These are phyloP conservation scores for Dryadomyces quercivorus DNA, from an alignment of 2,329 filamentous ascomycete species.

Conservation along the genomic window DNA sequence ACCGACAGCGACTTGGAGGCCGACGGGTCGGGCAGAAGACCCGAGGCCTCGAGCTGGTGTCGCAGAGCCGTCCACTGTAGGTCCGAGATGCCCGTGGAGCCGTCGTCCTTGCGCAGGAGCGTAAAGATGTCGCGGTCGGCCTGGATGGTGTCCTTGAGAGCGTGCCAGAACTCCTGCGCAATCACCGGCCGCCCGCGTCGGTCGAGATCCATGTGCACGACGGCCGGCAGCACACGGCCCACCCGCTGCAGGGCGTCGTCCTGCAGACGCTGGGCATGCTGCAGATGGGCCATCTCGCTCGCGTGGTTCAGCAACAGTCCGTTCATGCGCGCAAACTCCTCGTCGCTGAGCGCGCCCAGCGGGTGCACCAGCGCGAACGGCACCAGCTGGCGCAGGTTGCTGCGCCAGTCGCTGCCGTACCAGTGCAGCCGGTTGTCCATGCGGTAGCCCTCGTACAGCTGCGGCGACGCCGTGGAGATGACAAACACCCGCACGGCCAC, in stretches of 20 bases:
- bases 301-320: slow-evolving; percentile 14
- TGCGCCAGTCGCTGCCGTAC: slow-evolving; percentile 14
- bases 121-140: slow-evolving; percentile 34
- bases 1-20: slow-evolving; percentile 17
- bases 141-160: slow-evolving; percentile 42
- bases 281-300: slow-evolving; percentile 17
- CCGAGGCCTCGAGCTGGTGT: slow-evolving; percentile 23
- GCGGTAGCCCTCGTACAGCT: slow-evolving; percentile 12
- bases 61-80: slow-evolving; percentile 34
- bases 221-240: slow-evolving; percentile 37
- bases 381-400: slow-evolving; percentile 14
- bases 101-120: slow-evolving; percentile 26
- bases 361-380: slow-evolving; percentile 12
- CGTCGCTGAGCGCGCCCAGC: slow-evolving; percentile 13
- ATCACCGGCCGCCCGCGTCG: slow-evolving; percentile 41
- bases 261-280: slow-evolving; percentile 21
- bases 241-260: slow-evolving; percentile 29
- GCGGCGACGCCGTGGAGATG: slow-evolving; percentile 8
- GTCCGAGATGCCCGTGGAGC: slow-evolving; percentile 29
- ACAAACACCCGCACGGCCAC: slow-evolving; percentile 11
- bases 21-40: slow-evolving; percentile 13
- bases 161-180: slow-evolving; percentile 52
- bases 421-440: slow-evolving; percentile 14
- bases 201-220: slow-evolving; percentile 42
- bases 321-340: slow-evolving; percentile 13